Evolutionary conservation across 2,329 filamentous ascomycete genomes (phyloP).

Genomic region (Penicillium sp.): DNA sequence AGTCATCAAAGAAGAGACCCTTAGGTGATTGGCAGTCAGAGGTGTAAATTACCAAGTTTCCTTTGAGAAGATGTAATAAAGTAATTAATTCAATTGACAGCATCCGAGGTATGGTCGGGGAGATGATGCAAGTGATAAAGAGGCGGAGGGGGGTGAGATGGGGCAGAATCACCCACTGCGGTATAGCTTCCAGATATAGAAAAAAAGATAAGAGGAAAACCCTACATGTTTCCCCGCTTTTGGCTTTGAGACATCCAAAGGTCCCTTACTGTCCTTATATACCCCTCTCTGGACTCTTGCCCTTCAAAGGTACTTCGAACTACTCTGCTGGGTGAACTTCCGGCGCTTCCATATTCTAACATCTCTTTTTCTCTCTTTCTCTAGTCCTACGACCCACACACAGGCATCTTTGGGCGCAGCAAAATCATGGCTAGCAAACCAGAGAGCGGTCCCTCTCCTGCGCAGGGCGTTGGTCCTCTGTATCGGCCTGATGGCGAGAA

Average conservation of each 20-base stretch:
- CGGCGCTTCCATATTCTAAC: neutral
- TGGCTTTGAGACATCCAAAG: neutral
- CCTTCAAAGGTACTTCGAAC: neutral
- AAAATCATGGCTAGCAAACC: constrained; percentile 21
- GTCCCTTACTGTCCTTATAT: neutral
- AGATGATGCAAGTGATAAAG: constrained; percentile 7
- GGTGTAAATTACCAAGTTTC: neutral
- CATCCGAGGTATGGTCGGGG: neutral
- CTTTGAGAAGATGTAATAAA: neutral
- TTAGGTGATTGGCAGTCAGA: too few relatives aligned
- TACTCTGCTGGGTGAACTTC: neutral
- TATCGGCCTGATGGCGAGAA: constrained; percentile 70
- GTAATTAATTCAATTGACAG: neutral
- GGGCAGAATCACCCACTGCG: constrained; percentile 10
- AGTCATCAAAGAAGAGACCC: neutral
- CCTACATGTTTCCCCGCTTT: constrained; percentile 12
- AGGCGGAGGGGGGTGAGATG: constrained; percentile 6
- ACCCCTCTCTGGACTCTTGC: neutral
- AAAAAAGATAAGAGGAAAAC: constrained; percentile 16
- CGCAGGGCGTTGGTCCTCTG: constrained; percentile 66
- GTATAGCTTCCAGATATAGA: constrained; percentile 7
- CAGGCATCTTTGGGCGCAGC: neutral
- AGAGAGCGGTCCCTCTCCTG: constrained; percentile 38
- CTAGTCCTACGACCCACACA: neutral
- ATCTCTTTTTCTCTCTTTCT: neutral